Evolutionary conservation across 768 basidiomycete genomes (phyloP).

Genomic region (Suillus paluster): DNA sequence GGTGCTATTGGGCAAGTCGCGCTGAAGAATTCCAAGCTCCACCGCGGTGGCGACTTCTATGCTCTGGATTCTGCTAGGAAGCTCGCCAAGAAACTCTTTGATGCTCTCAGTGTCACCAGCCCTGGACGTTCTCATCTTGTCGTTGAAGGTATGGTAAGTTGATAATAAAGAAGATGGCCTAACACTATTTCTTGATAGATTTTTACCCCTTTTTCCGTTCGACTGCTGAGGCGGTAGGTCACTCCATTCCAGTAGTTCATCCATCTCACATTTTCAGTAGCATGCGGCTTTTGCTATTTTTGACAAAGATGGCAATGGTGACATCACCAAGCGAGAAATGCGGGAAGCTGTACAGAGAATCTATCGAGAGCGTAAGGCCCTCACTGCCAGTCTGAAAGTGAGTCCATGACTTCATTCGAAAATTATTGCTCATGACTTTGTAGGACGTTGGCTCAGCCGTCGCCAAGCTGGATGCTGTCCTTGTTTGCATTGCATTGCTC

Average conservation of each 20-base stretch:
- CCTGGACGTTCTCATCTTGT: constrained; percentile 65
- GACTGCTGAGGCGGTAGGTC: constrained; percentile 66
- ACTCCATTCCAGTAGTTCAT: constrained; percentile 1
- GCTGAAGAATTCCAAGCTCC: constrained; percentile 65
- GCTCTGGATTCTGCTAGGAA: constrained; percentile 65
- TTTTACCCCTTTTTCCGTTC: constrained; percentile 79
- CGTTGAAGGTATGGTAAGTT: constrained; percentile 56
- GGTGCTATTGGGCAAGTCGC: constrained; percentile 74
- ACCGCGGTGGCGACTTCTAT: constrained; percentile 56
- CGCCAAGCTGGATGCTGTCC: constrained; percentile 77
- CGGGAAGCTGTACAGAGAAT: constrained; percentile 81
- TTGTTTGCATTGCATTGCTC: constrained; percentile 60
- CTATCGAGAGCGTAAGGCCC: constrained; percentile 75
- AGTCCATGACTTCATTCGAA: constrained; percentile 13
- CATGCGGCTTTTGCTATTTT: constrained; percentile 72
- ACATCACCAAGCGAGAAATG: constrained; percentile 80
- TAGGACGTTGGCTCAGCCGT: constrained; percentile 76
- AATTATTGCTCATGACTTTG: constrained; percentile 7
- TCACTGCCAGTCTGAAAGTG: constrained; percentile 73
- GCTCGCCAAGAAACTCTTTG: constrained; percentile 71
- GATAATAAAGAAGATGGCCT: background rate
- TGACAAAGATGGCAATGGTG: constrained; percentile 84
- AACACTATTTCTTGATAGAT: constrained; percentile 45
- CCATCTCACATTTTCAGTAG: constrained; percentile 36
- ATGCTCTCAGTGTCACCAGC: constrained; percentile 58